Base-by-base conservation (phyloP, 177 flowering plant species). In the Vitis hybrid region DNA sequence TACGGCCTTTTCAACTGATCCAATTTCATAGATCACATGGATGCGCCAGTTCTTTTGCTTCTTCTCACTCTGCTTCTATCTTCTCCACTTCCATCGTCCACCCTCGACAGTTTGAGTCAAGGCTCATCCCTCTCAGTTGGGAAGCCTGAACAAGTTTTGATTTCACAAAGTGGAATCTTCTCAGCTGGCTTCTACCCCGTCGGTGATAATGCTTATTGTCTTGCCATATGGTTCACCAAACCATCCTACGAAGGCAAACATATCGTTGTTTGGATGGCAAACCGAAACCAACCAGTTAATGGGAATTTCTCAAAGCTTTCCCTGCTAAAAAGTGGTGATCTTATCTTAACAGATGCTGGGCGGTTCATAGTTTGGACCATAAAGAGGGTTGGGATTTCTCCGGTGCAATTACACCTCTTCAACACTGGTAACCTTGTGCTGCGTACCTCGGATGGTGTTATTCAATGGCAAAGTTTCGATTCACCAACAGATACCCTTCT, bases 281-380 rank as follows among this genome's bases (percentile, higher is more conserved):
- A 81, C 69, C 72, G 82, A 19, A 82, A 83, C 60, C 21, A 56
- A 6, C 84, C 86, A 0, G 84, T 83, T 0, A 83, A 83, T 40
- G 83, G 83, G 3, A 68, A 50, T 46, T 13, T 56, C 18, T 75
- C 85, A 2, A n/a, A 27, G 18, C 19, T 18, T 18, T 18, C 19
- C 0, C 19, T 18, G 19, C 19, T 18, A 18, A 0, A 18, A 18
- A 18, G 19, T 18, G 19, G 19, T 18, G 19, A 18, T 18, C 19
- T 18, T 18, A 18, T 18, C 19, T 18, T 18, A 18, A 18, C 19
- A 18, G 19, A 18, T 18, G 19, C 19, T 18, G 19, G 19, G 19
- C 19, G 19, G 19, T 18, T 18, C 19, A 18, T 18, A 18, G 19
- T 18, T 18, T 18, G 19, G 19, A 18, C 19, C 19, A 18, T 18